These are phyloP conservation scores for Microbotryum lychnidis-dioicae DNA, from an alignment of 1,284 basidiomycete genomes.

Conservation along the genomic window DNA sequence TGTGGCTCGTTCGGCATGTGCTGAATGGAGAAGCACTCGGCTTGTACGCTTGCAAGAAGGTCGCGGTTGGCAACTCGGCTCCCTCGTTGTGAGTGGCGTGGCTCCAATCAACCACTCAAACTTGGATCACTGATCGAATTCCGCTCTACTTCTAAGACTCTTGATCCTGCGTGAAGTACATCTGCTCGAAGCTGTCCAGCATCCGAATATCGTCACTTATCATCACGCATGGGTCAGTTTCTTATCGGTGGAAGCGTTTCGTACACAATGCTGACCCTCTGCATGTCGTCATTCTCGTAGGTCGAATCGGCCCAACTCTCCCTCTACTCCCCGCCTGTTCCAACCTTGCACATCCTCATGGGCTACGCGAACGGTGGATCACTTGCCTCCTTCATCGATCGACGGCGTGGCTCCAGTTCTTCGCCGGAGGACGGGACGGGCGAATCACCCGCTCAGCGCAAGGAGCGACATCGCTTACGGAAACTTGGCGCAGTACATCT, in stretches of 20 bases:
- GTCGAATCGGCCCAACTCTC: conserved; percentile 24
- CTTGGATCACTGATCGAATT: background rate
- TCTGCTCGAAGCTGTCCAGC: conserved; percentile 32
- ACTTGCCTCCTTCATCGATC: conserved; percentile 13
- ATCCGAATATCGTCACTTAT: conserved; percentile 33
- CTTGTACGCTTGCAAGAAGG: conserved; percentile 34
- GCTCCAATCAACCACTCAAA: background rate
- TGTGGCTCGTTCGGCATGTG: conserved; percentile 33
- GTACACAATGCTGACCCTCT: background rate
- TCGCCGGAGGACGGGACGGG: conserved; percentile 1
- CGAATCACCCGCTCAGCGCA: background rate
- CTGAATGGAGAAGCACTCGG: conserved; percentile 34
- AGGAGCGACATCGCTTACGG: background rate
- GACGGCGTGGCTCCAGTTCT: background rate
- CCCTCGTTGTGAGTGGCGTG: conserved; percentile 9
- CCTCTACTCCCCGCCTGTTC: conserved; percentile 25
- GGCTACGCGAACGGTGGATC: conserved; percentile 32
- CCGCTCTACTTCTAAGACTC: conserved; percentile 6
- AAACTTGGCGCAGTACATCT: conserved; percentile 27
- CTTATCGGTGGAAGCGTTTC: too few species aligned
- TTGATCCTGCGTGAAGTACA: conserved; percentile 33
- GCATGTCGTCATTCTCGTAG: background rate
- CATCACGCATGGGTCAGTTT: conserved; percentile 30
- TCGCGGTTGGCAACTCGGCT: conserved; percentile 29
- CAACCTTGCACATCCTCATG: conserved; percentile 34